Base-by-base conservation (phyloP, 768 basidiomycete species). In the Sarcodon aspratus region DNA sequence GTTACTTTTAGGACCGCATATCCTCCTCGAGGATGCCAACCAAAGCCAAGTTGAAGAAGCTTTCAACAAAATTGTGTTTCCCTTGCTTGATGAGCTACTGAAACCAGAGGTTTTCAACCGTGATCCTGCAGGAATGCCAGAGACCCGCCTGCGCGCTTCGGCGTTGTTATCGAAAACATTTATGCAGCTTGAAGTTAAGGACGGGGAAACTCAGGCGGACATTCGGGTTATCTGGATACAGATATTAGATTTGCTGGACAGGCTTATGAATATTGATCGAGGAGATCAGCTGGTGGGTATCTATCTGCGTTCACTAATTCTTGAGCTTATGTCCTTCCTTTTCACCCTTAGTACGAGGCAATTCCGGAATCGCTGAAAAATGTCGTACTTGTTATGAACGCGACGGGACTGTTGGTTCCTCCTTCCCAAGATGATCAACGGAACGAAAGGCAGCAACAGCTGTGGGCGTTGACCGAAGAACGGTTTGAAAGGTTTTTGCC, bases 361-460 rank as follows among this genome's bases (percentile, higher is more conserved):
- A 76, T 96, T 15, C 92, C 91, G 1, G 96, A 99, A 65, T 94
- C 93, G 1, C 74, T 99, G 57, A 98, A 97, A 69, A 98, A 98
- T 59, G 88, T 95, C 45, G 68, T 99, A 12, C 75, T 98, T 44
- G 95, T 99, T 45, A 94, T 99, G 91, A 83, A 93, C 57, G 89
- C 93, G 1, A 84, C 85, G 1, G 76, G 77, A 5, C 81, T 94
- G 49, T 77, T 99, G 13, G 75, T 89, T 4, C 87, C 89, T 3
- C 66, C 69, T 10, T 66, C 63, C 7, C 61, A 66, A 27, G 59
- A 61, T 4, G 65, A 65, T 45, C 74, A 80, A 40, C 77, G 81
- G 47, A 69, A 73, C 46, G 80, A 80, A 48, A 71, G 69, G 43
- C 82, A 81, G 61, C 74, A 72, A 52, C 82, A 75, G 3, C 66